Evolutionary conservation across 306 rosid species (phyloP).

Genomic region (Quercus variabilis): DNA sequence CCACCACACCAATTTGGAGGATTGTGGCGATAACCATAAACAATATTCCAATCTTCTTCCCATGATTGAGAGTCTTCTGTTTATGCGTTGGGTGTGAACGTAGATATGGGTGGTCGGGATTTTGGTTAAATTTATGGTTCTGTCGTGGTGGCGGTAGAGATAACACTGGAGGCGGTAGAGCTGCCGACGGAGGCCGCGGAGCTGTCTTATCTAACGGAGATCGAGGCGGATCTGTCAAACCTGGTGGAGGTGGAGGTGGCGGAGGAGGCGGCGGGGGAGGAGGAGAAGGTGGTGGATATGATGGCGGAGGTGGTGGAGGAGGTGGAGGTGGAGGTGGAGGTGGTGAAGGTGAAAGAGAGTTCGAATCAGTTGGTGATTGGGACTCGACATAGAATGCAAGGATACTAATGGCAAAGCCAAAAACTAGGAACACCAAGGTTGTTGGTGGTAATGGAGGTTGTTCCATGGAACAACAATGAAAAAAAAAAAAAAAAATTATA

Average conservation of each 20-base stretch:
- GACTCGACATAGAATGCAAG: slow-evolving; percentile 46
- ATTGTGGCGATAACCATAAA: slow-evolving; percentile 63
- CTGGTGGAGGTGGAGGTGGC: not conserved
- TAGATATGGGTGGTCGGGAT: not conserved
- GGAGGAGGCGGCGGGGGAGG: not conserved
- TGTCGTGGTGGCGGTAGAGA: not conserved
- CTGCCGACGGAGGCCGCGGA: not conserved
- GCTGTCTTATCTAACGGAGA: not conserved
- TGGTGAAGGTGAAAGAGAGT: not conserved
- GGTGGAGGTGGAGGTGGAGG: not conserved
- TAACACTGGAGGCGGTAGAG: not conserved
- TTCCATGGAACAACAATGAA: slow-evolving; percentile 50
- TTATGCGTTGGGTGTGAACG: not conserved
- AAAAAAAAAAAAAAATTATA: not conserved
- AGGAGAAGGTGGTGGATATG: not conserved
- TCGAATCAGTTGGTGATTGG: not conserved
- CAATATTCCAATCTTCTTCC: slow-evolving; percentile 71
- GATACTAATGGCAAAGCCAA: slow-evolving; percentile 37
- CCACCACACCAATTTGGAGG: slow-evolving; percentile 67
- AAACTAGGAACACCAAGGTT: slow-evolving; percentile 39
- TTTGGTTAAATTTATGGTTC: not conserved
- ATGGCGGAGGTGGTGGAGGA: not conserved
- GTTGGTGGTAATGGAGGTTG: slow-evolving; percentile 40
- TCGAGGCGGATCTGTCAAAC: not conserved
- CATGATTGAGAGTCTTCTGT: slow-evolving; percentile 40